A percentile compares a stretch with the other conserved stretches of the same genome.
Evolutionary conservation across 176 grass and related monocot species (phyloP).

Genomic region (Phyllostachys edulis): DNA sequence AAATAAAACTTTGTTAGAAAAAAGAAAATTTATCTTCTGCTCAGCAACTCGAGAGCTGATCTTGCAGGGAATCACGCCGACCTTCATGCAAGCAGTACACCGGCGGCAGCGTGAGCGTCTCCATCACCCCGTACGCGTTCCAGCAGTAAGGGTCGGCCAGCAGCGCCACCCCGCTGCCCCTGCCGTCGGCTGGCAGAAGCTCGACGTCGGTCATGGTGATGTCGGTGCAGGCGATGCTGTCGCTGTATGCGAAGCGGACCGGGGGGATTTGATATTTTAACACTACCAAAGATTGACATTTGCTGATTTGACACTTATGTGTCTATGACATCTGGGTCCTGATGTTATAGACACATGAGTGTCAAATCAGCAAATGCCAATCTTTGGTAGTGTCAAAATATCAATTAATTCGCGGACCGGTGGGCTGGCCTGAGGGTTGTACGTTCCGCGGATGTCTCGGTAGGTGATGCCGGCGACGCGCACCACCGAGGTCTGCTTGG

Average conservation of each 20-base stretch:
- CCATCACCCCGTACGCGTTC: constrained; percentile 64
- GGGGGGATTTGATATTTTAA: no score
- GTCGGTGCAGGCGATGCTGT: constrained; percentile 57
- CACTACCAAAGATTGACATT: no score
- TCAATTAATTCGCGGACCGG: no score
- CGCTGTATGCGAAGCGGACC: constrained; percentile 79
- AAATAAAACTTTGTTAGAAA: background rate
- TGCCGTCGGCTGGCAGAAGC: constrained; percentile 47
- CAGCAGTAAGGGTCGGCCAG: constrained; percentile 61
- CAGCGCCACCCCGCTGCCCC: background rate
- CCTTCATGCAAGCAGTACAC: constrained; percentile 78
- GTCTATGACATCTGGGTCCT: no score
- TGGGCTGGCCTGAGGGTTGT: constrained; percentile 36
- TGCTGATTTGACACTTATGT: no score
- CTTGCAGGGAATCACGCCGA: constrained; percentile 58
- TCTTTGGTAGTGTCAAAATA: no score
- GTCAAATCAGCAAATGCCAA: no score
- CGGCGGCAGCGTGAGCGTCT: constrained; percentile 64
- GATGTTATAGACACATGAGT: no score
- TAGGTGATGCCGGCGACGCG: constrained; percentile 59
- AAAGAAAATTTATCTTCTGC: background rate
- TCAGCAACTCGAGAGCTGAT: constrained; percentile 52
- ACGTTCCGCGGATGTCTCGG: constrained; percentile 64
- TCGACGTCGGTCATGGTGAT: constrained; percentile 80
- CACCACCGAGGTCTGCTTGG: constrained; percentile 63